Conservation (phyloP, 257 asterid genomes). For the Thymus quinquecostatus region DNA sequence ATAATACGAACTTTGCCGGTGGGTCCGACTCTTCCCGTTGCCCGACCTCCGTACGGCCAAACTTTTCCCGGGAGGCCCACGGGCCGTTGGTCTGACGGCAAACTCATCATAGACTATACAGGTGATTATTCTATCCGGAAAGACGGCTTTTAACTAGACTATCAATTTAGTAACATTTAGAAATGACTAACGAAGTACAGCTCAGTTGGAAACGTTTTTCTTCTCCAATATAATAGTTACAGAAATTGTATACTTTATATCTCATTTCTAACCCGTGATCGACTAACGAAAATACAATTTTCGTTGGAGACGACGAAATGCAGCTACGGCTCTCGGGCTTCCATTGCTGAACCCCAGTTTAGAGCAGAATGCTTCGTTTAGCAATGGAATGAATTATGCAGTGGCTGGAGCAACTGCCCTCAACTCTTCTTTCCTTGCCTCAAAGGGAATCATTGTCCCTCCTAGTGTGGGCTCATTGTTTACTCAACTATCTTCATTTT, state of each 20-base stretch:
- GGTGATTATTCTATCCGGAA: neutral
- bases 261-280: too few species aligned
- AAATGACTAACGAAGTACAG: too few species aligned
- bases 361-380: constrained; percentile 31
- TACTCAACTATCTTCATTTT: constrained; percentile 37
- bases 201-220: too few species aligned
- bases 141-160: too few species aligned
- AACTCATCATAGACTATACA: constrained; percentile 21
- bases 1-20: constrained; percentile 16
- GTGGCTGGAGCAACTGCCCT: constrained; percentile 44
- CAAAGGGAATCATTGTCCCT: constrained; percentile 16
- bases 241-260: too few species aligned
- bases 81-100: constrained; percentile 38
- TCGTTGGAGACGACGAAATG: too few species aligned
- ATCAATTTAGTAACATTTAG: too few species aligned
- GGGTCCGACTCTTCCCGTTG: constrained; percentile 8
- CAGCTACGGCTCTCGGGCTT: constrained; percentile 46
- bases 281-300: too few species aligned
- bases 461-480: constrained; percentile 12
- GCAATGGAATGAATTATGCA: constrained; percentile 43
- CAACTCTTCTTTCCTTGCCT: constrained; percentile 19
- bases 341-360: constrained; percentile 43
- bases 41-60: constrained; percentile 39
- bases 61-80: constrained; percentile 35
- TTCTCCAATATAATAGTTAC: too few species aligned